phyloP scores from a whole-genome alignment of 2,329 filamentous ascomycete genomes.

The Rhexocercosporidium sp. region DNA sequence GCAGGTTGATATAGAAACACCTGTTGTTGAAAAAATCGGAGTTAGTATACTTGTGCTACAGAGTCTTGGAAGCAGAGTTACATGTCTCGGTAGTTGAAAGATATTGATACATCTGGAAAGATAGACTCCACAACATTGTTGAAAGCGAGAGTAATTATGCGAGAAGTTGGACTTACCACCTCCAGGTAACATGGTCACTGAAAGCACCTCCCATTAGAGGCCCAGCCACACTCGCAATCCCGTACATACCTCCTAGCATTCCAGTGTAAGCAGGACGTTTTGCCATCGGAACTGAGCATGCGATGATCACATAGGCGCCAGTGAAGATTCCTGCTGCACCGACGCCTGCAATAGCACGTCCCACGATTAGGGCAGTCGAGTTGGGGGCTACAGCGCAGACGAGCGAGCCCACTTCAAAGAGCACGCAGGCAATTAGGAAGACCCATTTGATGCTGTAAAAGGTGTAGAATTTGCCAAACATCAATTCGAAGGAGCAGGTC shows the following conservation, averaged over 20 bases:
- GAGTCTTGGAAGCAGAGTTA: too few species aligned
- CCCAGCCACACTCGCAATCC: slow-evolving; percentile 39
- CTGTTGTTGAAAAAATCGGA: slow-evolving; percentile 21
- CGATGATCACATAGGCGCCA: slow-evolving; percentile 34
- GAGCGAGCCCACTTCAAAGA: slow-evolving; percentile 56
- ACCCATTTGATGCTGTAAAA: too few species aligned
- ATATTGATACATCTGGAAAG: too few species aligned
- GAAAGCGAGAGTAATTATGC: too few species aligned
- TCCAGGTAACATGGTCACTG: slow-evolving; percentile 31
- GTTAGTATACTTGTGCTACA: too few species aligned
- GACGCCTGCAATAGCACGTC: slow-evolving; percentile 54
- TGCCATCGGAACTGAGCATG: slow-evolving; percentile 27
- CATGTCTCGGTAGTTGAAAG: too few species aligned
- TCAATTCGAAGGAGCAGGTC: slow-evolving; percentile 34
- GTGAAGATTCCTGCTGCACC: slow-evolving; percentile 52
- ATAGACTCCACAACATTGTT: too few species aligned
- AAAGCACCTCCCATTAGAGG: slow-evolving; percentile 48
- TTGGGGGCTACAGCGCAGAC: slow-evolving; percentile 50
- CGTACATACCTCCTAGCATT: slow-evolving; percentile 34
- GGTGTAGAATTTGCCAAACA: slow-evolving; percentile 35
- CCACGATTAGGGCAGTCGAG: slow-evolving; percentile 52
- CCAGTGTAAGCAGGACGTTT: slow-evolving; percentile 34
- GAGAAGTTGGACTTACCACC: too few species aligned
- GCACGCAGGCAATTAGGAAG: slow-evolving; percentile 44
- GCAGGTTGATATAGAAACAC: slow-evolving; percentile 45